Evolutionary conservation across 495 filamentous ascomycete species (phyloP).

Genomic region (Neurospora sp.): DNA sequence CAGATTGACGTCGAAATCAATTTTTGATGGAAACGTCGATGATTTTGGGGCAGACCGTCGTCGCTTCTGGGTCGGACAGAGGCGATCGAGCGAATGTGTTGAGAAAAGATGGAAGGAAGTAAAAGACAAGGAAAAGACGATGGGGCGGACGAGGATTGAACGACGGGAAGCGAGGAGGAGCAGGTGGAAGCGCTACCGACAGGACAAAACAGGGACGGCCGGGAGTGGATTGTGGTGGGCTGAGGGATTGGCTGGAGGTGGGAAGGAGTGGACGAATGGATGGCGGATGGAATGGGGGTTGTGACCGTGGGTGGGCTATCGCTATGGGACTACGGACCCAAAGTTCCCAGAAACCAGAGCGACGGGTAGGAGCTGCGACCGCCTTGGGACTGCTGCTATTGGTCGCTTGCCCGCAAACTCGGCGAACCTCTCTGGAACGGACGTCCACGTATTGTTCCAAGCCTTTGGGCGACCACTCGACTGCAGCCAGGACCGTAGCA

Average conservation of each 20-base stretch:
- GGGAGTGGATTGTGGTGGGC: not conserved
- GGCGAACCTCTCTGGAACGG: not conserved
- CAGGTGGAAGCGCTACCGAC: not conserved
- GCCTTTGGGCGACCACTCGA: constrained; percentile 14
- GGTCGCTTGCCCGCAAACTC: constrained; percentile 6
- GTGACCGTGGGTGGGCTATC: not conserved
- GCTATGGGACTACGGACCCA: constrained; percentile 8
- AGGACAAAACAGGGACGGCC: not conserved
- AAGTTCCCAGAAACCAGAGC: constrained; percentile 25
- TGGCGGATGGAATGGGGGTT: constrained; percentile 1
- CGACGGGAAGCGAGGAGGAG: not conserved
- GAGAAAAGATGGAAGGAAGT: not conserved
- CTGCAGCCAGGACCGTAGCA: constrained; percentile 15
- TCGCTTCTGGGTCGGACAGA: not conserved
- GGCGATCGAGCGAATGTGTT: not conserved
- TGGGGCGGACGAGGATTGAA: not conserved
- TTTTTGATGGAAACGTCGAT: not conserved
- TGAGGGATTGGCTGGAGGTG: not conserved
- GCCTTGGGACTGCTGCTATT: constrained; percentile 17
- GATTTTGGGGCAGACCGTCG: not conserved
- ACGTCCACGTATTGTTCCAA: not conserved
- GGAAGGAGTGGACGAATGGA: not conserved
- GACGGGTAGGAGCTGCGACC: constrained; percentile 12
- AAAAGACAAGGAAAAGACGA: not conserved
- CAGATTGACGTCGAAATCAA: not conserved